Evolutionary conservation across 2,329 filamentous ascomycete species (phyloP).

Genomic region (Colletotrichum orchidophilum): DNA sequence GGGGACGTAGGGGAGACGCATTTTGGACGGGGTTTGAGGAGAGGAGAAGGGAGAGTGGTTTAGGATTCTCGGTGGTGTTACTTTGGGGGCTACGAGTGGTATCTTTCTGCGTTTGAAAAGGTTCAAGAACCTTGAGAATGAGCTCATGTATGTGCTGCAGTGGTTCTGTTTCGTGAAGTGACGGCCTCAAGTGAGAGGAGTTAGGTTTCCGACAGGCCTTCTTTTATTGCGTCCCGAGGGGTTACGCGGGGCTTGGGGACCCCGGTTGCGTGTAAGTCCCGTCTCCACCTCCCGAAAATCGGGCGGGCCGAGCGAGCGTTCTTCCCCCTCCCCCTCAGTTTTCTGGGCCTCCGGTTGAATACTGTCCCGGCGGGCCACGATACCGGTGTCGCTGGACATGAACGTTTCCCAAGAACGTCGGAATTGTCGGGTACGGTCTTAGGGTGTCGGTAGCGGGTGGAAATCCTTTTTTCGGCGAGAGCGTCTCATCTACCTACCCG

Average conservation of each 20-base stretch:
- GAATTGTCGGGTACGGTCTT: background rate
- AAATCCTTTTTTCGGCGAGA: background rate
- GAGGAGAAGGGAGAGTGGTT: background rate
- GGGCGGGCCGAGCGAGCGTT: conserved; percentile 20
- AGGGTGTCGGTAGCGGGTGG: background rate
- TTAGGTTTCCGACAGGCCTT: background rate
- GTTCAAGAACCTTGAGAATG: background rate
- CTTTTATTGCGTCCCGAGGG: background rate
- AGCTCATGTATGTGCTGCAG: background rate
- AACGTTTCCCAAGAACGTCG: background rate
- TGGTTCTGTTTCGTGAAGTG: background rate
- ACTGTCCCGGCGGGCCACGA: conserved; percentile 29
- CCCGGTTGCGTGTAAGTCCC: conserved; percentile 29
- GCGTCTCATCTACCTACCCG: background rate
- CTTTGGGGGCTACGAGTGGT: background rate
- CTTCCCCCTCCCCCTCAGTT: conserved; percentile 1
- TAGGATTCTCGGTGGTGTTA: background rate
- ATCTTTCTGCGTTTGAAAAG: background rate
- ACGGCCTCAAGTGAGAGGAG: background rate
- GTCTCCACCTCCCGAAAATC: conserved; percentile 32
- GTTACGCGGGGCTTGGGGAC: conserved; percentile 13
- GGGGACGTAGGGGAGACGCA: conserved; percentile 74
- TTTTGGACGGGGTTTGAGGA: conserved; percentile 46
- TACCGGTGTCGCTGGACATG: background rate
- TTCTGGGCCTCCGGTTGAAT: conserved; percentile 22